A percentile compares a stretch with the other conserved stretches of the same genome.
Evolutionary conservation across 2,329 filamentous ascomycete genomes (phyloP).

Genomic region (Exophiala mesophila): DNA sequence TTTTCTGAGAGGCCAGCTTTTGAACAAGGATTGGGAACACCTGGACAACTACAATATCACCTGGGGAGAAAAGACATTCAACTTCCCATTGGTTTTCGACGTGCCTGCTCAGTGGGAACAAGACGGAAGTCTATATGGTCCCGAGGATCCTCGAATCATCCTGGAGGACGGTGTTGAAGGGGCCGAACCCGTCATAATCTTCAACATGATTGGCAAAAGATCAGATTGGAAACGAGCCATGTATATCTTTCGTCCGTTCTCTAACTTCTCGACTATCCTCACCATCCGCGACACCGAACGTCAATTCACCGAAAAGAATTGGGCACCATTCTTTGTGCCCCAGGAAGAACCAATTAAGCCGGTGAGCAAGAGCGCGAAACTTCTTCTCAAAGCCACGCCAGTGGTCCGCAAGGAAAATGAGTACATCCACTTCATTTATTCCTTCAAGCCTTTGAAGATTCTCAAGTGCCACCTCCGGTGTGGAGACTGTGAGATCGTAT

Average conservation of each 20-base stretch:
- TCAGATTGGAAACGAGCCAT: constrained; percentile 23
- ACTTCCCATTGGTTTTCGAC: constrained; percentile 25
- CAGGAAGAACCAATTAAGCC: constrained; percentile 8
- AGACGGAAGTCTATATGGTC: constrained; percentile 22
- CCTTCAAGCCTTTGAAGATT: constrained; percentile 20
- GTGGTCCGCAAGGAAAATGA: constrained; percentile 16
- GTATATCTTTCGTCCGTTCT: constrained; percentile 26
- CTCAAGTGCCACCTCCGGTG: constrained; percentile 20
- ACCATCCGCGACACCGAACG: constrained; percentile 21
- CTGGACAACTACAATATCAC: constrained; percentile 25
- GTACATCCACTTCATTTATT: constrained; percentile 25
- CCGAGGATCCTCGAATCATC: constrained; percentile 28
- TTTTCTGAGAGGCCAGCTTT: constrained; percentile 27
- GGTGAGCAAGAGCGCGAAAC: constrained; percentile 2
- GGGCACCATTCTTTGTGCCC: constrained; percentile 27
- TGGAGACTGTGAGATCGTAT: constrained; percentile 21
- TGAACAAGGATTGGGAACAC: constrained; percentile 26
- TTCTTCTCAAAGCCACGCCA: constrained; percentile 10
- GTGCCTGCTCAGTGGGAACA: constrained; percentile 23
- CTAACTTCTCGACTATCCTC: constrained; percentile 22
- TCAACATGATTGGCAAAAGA: constrained; percentile 27
- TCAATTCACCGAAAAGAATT: constrained; percentile 25
- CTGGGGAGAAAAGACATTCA: constrained; percentile 22
- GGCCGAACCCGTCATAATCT: constrained; percentile 28
- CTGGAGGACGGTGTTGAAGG: constrained; percentile 26